Percentiles rank a stretch among this genome's conserved stretches.
These are phyloP conservation scores for Populus nigra DNA, from an alignment of 345 rosid species.

Conservation along the genomic window DNA sequence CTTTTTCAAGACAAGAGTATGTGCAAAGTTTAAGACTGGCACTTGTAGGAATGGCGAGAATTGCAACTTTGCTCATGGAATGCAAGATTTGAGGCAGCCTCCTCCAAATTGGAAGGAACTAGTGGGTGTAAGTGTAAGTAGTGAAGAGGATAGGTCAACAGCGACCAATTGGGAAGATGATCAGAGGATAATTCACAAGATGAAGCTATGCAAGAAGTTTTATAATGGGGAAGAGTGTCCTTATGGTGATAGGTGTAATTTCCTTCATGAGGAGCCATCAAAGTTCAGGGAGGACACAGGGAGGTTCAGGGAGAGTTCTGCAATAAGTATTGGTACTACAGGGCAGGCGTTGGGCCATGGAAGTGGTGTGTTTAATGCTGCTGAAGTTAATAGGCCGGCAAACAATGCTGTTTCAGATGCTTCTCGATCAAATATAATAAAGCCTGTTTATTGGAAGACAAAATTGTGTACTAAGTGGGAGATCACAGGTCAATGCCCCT, in stretches of 20 bases:
- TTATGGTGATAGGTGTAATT: slow-evolving; percentile 89
- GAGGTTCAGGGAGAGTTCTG: slow-evolving; percentile 76
- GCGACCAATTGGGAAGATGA: slow-evolving; percentile 78
- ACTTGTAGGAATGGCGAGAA: slow-evolving; percentile 82
- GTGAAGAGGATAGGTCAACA: slow-evolving; percentile 51
- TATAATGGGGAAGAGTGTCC: slow-evolving; percentile 92
- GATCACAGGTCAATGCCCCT: slow-evolving; percentile 74
- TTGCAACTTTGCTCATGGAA: slow-evolving; percentile 92
- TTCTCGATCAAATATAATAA: slow-evolving; percentile 36
- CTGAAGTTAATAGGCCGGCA: slow-evolving; percentile 46
- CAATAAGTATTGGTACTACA: slow-evolving; percentile 61
- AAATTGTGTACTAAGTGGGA: slow-evolving; percentile 80
- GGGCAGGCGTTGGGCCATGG: slow-evolving; percentile 32
- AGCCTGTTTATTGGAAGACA: slow-evolving; percentile 88
- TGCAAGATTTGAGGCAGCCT: slow-evolving; percentile 84
- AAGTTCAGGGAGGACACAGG: slow-evolving; percentile 74
- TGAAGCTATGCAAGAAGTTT: slow-evolving; percentile 97
- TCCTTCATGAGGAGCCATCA: slow-evolving; percentile 79
- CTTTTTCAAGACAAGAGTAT: slow-evolving; percentile 84
- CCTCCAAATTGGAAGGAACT: slow-evolving; percentile 97
- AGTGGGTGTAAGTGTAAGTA: slow-evolving; percentile 49
- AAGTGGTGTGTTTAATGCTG: slow-evolving; percentile 31
- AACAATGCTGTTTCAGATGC: slow-evolving; percentile 28
- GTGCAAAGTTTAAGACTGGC: slow-evolving; percentile 67
- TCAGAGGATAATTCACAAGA: slow-evolving; percentile 79